A percentile compares a stretch with the other conserved stretches of the same genome.
Conservation (phyloP, 2,329 filamentous ascomycete species). For the Paecilomyces fulvus region DNA sequence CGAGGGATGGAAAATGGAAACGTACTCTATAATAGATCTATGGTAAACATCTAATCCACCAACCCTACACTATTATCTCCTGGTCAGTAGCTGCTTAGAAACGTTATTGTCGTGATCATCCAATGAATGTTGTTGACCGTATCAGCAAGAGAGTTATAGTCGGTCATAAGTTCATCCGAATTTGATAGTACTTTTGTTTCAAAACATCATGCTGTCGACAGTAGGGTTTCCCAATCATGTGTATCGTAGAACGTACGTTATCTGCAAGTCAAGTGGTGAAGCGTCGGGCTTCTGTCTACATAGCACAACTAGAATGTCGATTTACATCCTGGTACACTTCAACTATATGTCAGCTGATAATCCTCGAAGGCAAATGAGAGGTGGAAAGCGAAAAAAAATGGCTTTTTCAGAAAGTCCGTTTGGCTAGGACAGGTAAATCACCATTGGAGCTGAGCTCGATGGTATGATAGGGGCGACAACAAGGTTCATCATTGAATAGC, state of each 20-base stretch:
- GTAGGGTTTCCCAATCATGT: background rate
- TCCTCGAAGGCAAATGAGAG: constrained; percentile 4
- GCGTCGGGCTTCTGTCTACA: background rate
- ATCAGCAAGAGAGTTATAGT: constrained; percentile 6
- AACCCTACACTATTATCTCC: background rate
- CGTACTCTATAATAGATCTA: constrained; percentile 14
- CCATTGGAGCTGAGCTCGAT: constrained; percentile 36
- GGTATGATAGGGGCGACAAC: constrained; percentile 58
- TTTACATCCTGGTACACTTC: constrained; percentile 10
- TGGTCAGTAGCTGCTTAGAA: background rate
- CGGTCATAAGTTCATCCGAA: constrained; percentile 36
- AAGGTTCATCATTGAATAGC: constrained; percentile 45
- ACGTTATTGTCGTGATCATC: background rate
- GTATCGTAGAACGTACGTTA: constrained; percentile 1
- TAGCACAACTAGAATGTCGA: background rate
- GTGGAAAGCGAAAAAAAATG: constrained; percentile 1
- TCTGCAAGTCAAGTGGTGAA: background rate
- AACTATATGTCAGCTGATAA: constrained; percentile 17
- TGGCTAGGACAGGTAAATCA: constrained; percentile 56
- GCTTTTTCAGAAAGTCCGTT: constrained; percentile 49
- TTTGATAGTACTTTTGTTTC: constrained; percentile 42
- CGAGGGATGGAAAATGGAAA: constrained; percentile 9
- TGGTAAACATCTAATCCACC: constrained; percentile 3
- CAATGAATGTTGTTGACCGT: background rate
- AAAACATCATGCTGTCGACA: constrained; percentile 33